Base-by-base conservation (phyloP, 768 basidiomycete genomes). In the Trametes villosa region DNA sequence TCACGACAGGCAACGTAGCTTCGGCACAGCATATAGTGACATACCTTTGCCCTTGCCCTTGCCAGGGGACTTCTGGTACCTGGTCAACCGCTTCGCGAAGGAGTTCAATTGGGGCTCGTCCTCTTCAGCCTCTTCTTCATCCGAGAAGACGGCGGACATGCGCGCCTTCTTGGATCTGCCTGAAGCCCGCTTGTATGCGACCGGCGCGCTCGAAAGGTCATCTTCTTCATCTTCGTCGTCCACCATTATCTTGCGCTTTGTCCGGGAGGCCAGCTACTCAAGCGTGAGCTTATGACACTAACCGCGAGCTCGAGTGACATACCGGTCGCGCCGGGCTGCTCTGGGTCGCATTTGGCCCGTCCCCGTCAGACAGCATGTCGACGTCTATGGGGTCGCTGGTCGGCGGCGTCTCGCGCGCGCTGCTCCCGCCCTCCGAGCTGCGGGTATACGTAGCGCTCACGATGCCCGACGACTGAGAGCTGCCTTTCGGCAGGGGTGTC, bases 191-290 rank as follows among this genome's bases (percentile, higher is more conserved):
- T 59, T 63, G 54, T 67, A 67, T 36, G 64, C 61, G 8, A 46
- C 26, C 1, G 60, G 45, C 24, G 66, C 61, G 11, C 58, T 59
- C 12, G 45, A 44, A 13, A 52, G 63, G 5, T 60, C 58, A 6
- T 88, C 87, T n/a, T 88, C 87, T n/a, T 88, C 86, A 57, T 92
- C 91, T 1, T 89, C 91, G 64, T 91, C 90, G 11, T 82, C 82
- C 24, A 86, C 66, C 24, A 88, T 71, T 20, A 86, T 79, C 73
- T 92, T 92, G 38, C 91, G 87, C 72, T 45, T 74, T 75, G 50
- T 42, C 11, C 62, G 62, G 13, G 49, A 18, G 3, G 33, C 29
- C 20, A 50, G 22, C 64, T 60, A n/a, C 7, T 12, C 13, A 26
- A 26, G 8, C 6, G 4, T 53, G 31, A 34, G 31, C 42, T 26